Evolutionary conservation across 768 basidiomycete species (phyloP).

Genomic region (Kwoniella heveanensis): DNA sequence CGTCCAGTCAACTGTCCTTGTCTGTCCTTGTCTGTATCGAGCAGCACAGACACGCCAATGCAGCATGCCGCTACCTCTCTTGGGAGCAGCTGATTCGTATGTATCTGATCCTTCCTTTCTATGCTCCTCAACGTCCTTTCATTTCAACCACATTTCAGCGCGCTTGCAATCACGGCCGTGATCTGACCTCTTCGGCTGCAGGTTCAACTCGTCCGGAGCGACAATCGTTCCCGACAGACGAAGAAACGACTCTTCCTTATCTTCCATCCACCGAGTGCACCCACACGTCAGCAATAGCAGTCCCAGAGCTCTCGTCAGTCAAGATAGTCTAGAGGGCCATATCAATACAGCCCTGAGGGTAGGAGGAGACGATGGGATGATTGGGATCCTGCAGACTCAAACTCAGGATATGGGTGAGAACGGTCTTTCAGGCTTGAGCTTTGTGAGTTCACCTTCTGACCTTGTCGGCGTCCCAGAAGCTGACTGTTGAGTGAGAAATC

Average conservation of each 20-base stretch:
- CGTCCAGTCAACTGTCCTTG: conserved; percentile 17
- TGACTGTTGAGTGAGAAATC: neutral
- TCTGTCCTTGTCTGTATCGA: neutral
- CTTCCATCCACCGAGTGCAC: conserved; percentile 4
- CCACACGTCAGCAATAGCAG: neutral
- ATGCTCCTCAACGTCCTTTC: neutral
- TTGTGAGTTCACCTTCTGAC: conserved; percentile 11
- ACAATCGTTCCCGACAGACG: conserved; percentile 29
- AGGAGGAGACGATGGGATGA: conserved; percentile 19
- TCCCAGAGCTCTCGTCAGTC: conserved; percentile 11
- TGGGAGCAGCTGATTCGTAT: conserved; percentile 17
- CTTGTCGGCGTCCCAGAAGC: too few species aligned
- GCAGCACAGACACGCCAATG: neutral
- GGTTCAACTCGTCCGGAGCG: conserved; percentile 33
- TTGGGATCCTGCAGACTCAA: conserved; percentile 15
- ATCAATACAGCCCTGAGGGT: conserved; percentile 16
- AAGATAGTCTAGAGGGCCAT: conserved; percentile 8
- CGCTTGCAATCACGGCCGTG: neutral
- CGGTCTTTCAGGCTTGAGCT: conserved; percentile 14
- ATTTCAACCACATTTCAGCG: neutral
- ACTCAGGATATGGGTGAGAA: conserved; percentile 17
- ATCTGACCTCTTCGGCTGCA: neutral
- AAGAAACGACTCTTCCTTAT: conserved; percentile 1
- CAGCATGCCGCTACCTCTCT: conserved; percentile 16
- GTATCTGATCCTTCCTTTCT: neutral